Percentiles rank a stretch among this genome's conserved stretches.
Conservation (phyloP, 2,329 filamentous ascomycete species). For the Aureobasidium leucospermi region DNA sequence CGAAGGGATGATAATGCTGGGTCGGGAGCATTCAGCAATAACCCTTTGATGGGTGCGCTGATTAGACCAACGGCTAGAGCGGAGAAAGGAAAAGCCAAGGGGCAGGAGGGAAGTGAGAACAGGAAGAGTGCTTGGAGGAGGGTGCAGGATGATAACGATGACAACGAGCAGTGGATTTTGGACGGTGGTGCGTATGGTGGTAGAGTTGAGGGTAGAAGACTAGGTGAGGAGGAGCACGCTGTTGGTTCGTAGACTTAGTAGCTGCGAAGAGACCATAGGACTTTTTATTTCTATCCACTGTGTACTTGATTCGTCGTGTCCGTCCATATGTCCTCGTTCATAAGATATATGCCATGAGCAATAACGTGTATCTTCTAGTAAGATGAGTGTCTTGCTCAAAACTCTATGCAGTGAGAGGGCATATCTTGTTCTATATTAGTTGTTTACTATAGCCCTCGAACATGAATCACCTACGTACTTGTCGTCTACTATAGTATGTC, state of each 20-base stretch:
- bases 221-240: constrained; percentile 24
- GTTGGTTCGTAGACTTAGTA: constrained; percentile 15
- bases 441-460: too few species aligned
- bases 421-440: too few species aligned
- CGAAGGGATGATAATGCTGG: constrained; percentile 19
- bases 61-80: constrained; percentile 55
- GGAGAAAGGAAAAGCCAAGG: constrained; percentile 47
- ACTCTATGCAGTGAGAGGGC: too few species aligned
- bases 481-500: too few species aligned
- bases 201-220: constrained; percentile 19
- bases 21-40: constrained; percentile 56
- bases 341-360: too few species aligned
- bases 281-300: too few species aligned
- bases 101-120: constrained; percentile 21
- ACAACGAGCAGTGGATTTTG: constrained; percentile 48
- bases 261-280: too few species aligned
- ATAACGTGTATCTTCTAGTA: too few species aligned
- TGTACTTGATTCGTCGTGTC: too few species aligned
- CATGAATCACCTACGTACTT: too few species aligned
- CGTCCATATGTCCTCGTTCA: too few species aligned
- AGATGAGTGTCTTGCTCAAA: too few species aligned
- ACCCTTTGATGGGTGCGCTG: constrained; percentile 58
- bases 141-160: constrained; percentile 47
- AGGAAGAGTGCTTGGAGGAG: constrained; percentile 39
- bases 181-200: constrained; percentile 45